A percentile compares a stretch with the other conserved stretches of the same genome.
Evolutionary conservation across 768 basidiomycete species (phyloP).

Genomic region (Nidularia pulvinata): DNA sequence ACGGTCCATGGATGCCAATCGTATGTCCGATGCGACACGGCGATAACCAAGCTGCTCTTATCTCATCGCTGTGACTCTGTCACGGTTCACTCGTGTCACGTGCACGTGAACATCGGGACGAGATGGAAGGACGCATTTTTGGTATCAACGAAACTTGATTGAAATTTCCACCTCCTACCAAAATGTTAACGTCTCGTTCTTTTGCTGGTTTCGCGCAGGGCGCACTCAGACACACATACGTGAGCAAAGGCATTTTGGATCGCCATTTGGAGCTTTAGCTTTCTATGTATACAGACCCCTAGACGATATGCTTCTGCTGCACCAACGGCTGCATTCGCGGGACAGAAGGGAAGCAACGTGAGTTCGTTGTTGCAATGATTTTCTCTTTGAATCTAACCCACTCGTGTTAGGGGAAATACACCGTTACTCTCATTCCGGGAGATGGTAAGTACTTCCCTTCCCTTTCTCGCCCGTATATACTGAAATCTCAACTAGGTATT

Average conservation of each 20-base stretch:
- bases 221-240: conserved; percentile 47
- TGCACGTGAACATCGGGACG: neutral
- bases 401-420: conserved; percentile 82
- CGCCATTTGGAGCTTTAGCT: conserved; percentile 4
- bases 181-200: conserved; percentile 63
- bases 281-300: conserved; percentile 32
- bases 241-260: conserved; percentile 23
- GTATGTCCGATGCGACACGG: no score
- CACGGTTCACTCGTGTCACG: no score
- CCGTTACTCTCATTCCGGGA: conserved; percentile 95
- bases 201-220: conserved; percentile 56
- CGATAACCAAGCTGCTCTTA: no score
- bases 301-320: conserved; percentile 74
- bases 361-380: conserved; percentile 24
- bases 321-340: conserved; percentile 89
- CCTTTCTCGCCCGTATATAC: neutral
- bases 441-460: conserved; percentile 62
- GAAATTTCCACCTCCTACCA: conserved; percentile 17
- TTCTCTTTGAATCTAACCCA: neutral
- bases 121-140: neutral
- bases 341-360: conserved; percentile 87
- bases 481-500: conserved; percentile 63
- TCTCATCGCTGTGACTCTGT: no score
- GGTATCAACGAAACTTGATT: conserved; percentile 5
- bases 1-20: no score